Conservation (phyloP, 768 basidiomycete genomes). For the Phylloporus rhodoxanthus region DNA sequence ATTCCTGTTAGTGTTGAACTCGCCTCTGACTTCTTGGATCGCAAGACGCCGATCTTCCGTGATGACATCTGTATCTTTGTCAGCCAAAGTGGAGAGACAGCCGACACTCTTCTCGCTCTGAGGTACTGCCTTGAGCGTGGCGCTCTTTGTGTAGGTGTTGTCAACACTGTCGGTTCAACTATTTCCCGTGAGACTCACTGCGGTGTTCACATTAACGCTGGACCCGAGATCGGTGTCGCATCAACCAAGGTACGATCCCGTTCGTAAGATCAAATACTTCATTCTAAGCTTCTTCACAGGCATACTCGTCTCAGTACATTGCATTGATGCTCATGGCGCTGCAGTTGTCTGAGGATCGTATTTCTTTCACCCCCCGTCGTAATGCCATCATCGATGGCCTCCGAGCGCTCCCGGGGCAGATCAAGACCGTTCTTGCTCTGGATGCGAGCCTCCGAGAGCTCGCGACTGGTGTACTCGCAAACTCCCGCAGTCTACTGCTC, state of each 20-base stretch:
- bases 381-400: constrained; percentile 91
- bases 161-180: constrained; percentile 98
- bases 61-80: constrained; percentile 97
- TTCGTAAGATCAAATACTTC: background rate
- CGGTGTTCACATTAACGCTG: constrained; percentile 99
- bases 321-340: constrained; percentile 98
- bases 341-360: constrained; percentile 94
- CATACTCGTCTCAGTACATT: constrained; percentile 98
- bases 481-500: constrained; percentile 83
- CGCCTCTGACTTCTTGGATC: constrained; percentile 96
- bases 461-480: constrained; percentile 66
- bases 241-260: constrained; percentile 73
- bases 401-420: constrained; percentile 83
- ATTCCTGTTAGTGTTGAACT: constrained; percentile 97
- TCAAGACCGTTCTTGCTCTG: constrained; percentile 77
- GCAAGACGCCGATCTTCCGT: constrained; percentile 98
- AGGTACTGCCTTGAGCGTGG: constrained; percentile 96
- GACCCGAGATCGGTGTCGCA: constrained; percentile 97
- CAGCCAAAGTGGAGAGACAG: constrained; percentile 97
- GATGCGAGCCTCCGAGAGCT: constrained; percentile 77
- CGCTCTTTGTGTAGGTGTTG: constrained; percentile 93
- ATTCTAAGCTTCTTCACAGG: constrained; percentile 38
- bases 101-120: constrained; percentile 94
- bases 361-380: constrained; percentile 85
- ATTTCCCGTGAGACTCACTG: constrained; percentile 98